These are phyloP conservation scores for Fusarium annulatum DNA, from an alignment of 2,329 filamentous ascomycete species.

Conservation along the genomic window DNA sequence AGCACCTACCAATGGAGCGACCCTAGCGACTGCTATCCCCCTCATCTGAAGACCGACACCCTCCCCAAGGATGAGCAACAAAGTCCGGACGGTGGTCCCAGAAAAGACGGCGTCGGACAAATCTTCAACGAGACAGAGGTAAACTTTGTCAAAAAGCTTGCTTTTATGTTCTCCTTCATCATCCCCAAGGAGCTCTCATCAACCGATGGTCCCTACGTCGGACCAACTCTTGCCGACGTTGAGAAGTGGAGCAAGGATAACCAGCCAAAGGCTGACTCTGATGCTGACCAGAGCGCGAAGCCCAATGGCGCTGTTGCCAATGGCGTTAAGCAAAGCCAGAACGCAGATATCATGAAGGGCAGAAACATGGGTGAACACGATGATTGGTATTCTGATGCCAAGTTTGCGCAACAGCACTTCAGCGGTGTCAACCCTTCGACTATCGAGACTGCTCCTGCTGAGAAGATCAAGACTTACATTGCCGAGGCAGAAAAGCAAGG, in stretches of 20 bases:
- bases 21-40: slow-evolving; percentile 10
- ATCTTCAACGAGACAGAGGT: slow-evolving; percentile 21
- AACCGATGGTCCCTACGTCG: background rate
- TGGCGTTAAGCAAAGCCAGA: background rate
- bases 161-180: background rate
- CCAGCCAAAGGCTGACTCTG: background rate
- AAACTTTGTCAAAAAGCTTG: background rate
- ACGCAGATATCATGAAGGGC: slow-evolving; percentile 28
- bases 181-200: slow-evolving; percentile 7
- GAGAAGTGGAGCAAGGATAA: slow-evolving; percentile 13
- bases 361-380: slow-evolving; percentile 20
- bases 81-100: rapidly evolving
- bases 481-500: slow-evolving; percentile 24
- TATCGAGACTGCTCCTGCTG: background rate
- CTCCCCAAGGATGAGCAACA: slow-evolving; percentile 1
- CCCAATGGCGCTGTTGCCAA: background rate
- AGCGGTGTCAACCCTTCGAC: slow-evolving; percentile 27
- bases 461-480: slow-evolving; percentile 16
- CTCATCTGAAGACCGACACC: slow-evolving; percentile 2
- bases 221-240: slow-evolving; percentile 17
- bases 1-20: slow-evolving; percentile 22
- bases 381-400: slow-evolving; percentile 34
- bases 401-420: slow-evolving; percentile 26
- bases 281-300: background rate
- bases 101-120: background rate